Evolutionary conservation across 2,329 filamentous ascomycete species (phyloP).

Genomic region (Xylariaceae sp.): DNA sequence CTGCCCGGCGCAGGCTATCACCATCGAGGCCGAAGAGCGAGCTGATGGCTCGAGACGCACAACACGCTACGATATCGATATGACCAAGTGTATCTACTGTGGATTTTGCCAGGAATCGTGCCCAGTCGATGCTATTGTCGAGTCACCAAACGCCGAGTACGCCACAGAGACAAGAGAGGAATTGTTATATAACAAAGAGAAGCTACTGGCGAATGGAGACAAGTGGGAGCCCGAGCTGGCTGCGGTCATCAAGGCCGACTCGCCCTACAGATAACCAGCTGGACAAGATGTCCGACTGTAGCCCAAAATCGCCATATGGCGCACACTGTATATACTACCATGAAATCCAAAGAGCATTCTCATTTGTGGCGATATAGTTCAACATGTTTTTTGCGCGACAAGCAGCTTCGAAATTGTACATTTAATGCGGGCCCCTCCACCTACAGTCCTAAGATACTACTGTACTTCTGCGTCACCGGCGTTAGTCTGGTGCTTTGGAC

Average conservation of each 20-base stretch:
- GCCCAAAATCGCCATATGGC: neutral
- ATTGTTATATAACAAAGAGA: constrained; percentile 96
- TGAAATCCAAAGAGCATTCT: constrained; percentile 8
- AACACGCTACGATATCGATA: constrained; percentile 98
- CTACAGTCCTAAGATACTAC: too few relatives aligned
- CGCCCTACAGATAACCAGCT: constrained; percentile 71
- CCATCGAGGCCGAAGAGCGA: constrained; percentile 97
- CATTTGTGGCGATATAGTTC: constrained; percentile 8
- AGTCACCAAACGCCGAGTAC: constrained; percentile 60
- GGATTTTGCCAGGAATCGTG: constrained; percentile 99
- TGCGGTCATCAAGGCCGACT: constrained; percentile 85
- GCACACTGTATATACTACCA: constrained; percentile 11
- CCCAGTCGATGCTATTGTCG: constrained; percentile 86
- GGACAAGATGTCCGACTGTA: neutral
- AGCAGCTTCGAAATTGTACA: neutral
- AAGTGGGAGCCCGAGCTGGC: constrained; percentile 98
- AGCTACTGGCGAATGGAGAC: constrained; percentile 82
- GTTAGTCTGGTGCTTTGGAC: too few relatives aligned
- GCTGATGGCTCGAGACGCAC: constrained; percentile 92
- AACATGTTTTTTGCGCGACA: neutral
- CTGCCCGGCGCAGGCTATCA: constrained; percentile 97
- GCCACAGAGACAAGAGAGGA: constrained; percentile 75
- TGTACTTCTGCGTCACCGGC: too few relatives aligned
- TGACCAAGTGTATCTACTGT: constrained; percentile 99
- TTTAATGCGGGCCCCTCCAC: too few relatives aligned